Evolutionary conservation across 139 green algal species (phyloP).

Genomic region (Pycnococcus provasolii): DNA sequence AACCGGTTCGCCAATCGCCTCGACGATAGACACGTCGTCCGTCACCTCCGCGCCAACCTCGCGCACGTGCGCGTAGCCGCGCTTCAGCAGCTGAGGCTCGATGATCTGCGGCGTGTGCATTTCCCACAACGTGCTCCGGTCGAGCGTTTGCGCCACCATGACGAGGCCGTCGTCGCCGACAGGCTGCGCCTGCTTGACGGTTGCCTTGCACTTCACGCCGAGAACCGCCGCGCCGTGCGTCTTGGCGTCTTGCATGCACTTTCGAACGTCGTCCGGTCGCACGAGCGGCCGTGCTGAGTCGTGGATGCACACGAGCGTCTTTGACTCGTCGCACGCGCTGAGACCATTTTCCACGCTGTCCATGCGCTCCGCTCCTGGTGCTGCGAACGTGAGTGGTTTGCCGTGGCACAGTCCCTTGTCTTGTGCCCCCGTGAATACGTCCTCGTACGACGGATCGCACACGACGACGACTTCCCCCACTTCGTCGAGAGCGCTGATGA

Average conservation of each 20-base stretch:
- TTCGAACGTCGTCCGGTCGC: conserved; percentile 40
- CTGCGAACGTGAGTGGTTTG: conserved; percentile 62
- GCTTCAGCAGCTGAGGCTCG: conserved; percentile 55
- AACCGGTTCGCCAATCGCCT: conserved; percentile 82
- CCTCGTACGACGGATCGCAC: conserved; percentile 61
- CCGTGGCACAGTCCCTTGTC: conserved; percentile 16
- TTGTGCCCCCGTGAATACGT: conserved; percentile 28
- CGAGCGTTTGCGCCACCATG: conserved; percentile 75
- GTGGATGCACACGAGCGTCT: conserved; percentile 80
- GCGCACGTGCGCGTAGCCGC: conserved; percentile 73
- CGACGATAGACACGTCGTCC: conserved; percentile 96
- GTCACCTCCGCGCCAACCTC: conserved; percentile 76
- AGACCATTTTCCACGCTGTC: conserved; percentile 84
- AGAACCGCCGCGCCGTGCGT: conserved; percentile 84
- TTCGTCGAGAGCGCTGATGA: conserved; percentile 70
- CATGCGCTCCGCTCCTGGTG: conserved; percentile 79
- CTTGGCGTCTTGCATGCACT: conserved; percentile 32
- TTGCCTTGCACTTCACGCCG: conserved; percentile 87
- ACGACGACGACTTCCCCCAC: conserved; percentile 88
- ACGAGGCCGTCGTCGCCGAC: conserved; percentile 28
- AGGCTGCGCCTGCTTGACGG: conserved; percentile 55
- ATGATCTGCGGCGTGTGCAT: conserved; percentile 89
- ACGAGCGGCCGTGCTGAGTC: conserved; percentile 87
- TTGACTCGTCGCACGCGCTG: not conserved
- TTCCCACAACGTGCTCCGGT: conserved; percentile 82